Evolutionary conservation across 2,329 filamentous ascomycete species (phyloP).

Genomic region (Blastomyces parvus): DNA sequence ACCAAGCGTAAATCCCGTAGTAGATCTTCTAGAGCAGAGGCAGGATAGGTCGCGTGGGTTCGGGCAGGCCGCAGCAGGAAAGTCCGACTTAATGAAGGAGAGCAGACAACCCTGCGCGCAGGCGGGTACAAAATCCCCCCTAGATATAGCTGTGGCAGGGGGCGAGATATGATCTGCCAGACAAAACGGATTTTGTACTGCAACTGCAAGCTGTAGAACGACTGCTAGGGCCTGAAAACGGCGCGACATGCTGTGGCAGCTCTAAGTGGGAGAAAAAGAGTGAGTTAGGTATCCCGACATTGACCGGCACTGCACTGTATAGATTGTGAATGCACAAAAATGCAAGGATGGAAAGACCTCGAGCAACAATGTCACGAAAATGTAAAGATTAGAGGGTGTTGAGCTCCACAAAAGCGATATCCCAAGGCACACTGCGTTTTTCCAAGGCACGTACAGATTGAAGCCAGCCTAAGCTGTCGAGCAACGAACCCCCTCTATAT

Average conservation of each 20-base stretch:
- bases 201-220: slow-evolving; percentile 1
- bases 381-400: neutral
- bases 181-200: slow-evolving; percentile 1
- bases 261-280: slow-evolving; percentile 12
- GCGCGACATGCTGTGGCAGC: slow-evolving; percentile 29
- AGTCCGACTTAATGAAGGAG: slow-evolving; percentile 55
- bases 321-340: neutral
- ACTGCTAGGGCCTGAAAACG: neutral
- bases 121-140: slow-evolving; percentile 36
- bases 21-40: slow-evolving; percentile 52
- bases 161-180: neutral
- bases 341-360: neutral
- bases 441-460: neutral
- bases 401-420: neutral
- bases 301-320: neutral
- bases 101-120: slow-evolving; percentile 55
- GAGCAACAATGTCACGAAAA: neutral
- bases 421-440: neutral
- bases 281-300: neutral
- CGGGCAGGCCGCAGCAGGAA: slow-evolving; percentile 42
- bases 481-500: neutral
- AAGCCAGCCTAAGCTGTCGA: neutral
- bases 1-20: slow-evolving; percentile 58
- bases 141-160: neutral
- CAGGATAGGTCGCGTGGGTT: slow-evolving; percentile 48